These are phyloP conservation scores for Raphanus sativus DNA, from an alignment of 345 rosid species.

Conservation along the genomic window DNA sequence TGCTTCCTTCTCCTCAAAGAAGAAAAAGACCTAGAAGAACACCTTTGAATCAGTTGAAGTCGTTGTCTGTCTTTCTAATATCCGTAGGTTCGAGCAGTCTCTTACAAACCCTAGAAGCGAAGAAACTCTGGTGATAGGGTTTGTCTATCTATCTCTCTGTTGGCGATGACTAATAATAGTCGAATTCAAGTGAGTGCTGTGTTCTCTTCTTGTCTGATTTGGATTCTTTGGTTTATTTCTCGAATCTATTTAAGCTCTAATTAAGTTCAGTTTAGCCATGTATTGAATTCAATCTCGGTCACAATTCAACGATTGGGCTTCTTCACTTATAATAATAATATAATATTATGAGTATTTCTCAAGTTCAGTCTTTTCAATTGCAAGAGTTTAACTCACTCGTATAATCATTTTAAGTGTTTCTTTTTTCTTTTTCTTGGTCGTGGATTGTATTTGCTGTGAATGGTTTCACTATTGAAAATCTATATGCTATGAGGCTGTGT, in stretches of 20 bases:
- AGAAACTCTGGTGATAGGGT: not conserved
- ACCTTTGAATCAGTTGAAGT: not conserved
- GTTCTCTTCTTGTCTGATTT: not conserved
- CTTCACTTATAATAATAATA: not conserved
- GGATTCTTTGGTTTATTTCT: not conserved
- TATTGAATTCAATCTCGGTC: not conserved
- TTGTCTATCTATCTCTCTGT: not conserved
- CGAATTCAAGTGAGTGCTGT: not conserved
- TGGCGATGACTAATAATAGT: not conserved
- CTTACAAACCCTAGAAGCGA: not conserved
- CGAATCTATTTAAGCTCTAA: not conserved
- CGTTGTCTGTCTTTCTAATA: not conserved
- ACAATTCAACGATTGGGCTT: not conserved
- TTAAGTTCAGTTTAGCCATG: not conserved
- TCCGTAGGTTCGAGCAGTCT: not conserved
- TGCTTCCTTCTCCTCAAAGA: not conserved
- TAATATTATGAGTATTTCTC: not conserved
- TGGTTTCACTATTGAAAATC: slow-evolving; percentile 14
- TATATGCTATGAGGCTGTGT: not conserved
- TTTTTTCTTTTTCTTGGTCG: not conserved
- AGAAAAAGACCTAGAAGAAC: not conserved
- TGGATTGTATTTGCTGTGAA: not conserved
- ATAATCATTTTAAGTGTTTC: not conserved
- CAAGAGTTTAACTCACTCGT: not conserved
- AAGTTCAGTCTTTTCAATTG: not conserved